Evolutionary conservation across 208 protist species (phyloP).

Genomic region (Blechomonas ayalai): DNA sequence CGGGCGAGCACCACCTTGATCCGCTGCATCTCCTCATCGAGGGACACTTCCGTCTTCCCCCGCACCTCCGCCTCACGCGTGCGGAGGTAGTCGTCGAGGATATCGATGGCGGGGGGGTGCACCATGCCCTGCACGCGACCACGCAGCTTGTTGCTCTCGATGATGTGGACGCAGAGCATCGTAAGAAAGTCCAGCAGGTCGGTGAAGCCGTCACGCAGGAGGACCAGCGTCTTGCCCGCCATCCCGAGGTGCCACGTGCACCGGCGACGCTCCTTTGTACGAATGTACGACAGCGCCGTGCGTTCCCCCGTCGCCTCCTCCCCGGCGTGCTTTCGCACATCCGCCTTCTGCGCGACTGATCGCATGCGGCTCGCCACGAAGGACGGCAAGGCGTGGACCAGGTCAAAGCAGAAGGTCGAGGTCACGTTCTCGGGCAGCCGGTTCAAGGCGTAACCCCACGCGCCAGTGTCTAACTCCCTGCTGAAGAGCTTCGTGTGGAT

Average conservation of each 20-base stretch:
- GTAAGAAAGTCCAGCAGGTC: conserved; percentile 86
- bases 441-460: conserved; percentile 81
- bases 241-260: conserved; percentile 83
- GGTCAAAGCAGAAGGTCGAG: conserved; percentile 79
- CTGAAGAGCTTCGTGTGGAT: conserved; percentile 81
- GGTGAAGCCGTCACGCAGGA: conserved; percentile 81
- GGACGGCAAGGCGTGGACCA: conserved; percentile 67
- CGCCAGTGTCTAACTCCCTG: conserved; percentile 69
- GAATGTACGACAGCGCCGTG: conserved; percentile 56
- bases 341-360: conserved; percentile 46
- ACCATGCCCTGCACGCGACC: conserved; percentile 75
- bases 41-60: conserved; percentile 10
- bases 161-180: conserved; percentile 86
- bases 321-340: conserved; percentile 35
- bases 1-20: conserved; percentile 41
- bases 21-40: conserved; percentile 34
- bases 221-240: conserved; percentile 80
- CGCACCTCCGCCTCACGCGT: conserved; percentile 37
- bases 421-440: conserved; percentile 72
- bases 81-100: conserved; percentile 68
- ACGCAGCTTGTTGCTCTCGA: conserved; percentile 86
- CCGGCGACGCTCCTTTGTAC: conserved; percentile 76
- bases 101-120: conserved; percentile 73
- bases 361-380: conserved; percentile 79
- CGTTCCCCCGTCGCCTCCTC: conserved; percentile 12